A percentile compares a stretch with the other conserved stretches of the same genome.
Evolutionary conservation across 176 grass and related monocot genomes (phyloP).

Genomic region (Puya raimondii): DNA sequence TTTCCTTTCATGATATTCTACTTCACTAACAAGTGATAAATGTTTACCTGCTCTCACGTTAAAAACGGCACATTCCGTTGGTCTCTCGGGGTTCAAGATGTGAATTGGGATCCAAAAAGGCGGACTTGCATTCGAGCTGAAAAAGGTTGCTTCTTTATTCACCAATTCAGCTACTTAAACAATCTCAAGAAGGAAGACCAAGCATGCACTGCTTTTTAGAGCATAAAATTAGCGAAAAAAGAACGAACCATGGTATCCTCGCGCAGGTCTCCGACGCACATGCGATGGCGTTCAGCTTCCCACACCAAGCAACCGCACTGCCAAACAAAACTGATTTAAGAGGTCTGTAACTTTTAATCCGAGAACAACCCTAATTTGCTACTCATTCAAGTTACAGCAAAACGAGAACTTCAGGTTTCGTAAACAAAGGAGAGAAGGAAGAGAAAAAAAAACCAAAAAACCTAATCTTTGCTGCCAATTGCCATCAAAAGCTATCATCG

Average conservation of each 20-base stretch:
- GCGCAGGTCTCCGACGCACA: constrained; percentile 91
- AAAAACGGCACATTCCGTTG: constrained; percentile 89
- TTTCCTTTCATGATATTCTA: neutral
- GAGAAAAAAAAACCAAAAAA: neutral
- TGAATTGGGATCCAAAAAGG: constrained; percentile 99
- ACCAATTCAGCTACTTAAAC: neutral
- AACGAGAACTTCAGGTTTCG: too few relatives aligned
- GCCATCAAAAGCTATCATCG: neutral
- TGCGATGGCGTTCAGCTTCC: constrained; percentile 80
- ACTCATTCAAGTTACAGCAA: too few relatives aligned
- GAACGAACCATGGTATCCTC: constrained; percentile 65
- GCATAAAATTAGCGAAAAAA: constrained; percentile 3
- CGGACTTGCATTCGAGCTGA: constrained; percentile 79
- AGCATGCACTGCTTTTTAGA: neutral
- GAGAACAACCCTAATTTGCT: neutral
- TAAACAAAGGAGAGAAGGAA: neutral
- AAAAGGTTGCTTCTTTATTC: neutral
- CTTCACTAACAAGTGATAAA: constrained; percentile 3
- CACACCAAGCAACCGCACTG: constrained; percentile 88
- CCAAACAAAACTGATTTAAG: constrained; percentile 14
- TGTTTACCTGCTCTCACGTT: constrained; percentile 88
- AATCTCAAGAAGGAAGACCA: neutral
- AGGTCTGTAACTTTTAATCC: neutral
- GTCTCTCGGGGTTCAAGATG: constrained; percentile 93
- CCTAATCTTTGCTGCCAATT: neutral